Conservation (phyloP, 2,329 filamentous ascomycete genomes). For the Colletotrichum cuscutae region DNA sequence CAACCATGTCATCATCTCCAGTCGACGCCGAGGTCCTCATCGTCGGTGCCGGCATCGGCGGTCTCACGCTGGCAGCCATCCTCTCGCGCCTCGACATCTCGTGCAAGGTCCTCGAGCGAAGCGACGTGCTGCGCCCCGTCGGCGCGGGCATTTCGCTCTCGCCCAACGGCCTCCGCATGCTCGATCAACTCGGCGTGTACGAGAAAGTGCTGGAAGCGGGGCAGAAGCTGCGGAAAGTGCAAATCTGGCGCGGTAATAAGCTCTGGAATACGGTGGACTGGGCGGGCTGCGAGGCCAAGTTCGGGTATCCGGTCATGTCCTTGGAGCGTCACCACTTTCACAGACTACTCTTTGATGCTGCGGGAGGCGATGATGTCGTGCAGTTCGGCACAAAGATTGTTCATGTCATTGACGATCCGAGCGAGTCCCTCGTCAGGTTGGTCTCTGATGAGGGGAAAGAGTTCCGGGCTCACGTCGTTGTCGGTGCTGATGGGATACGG, state of each 20-base stretch:
- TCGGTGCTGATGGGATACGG: background rate
- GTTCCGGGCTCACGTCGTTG: background rate
- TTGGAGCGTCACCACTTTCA: background rate
- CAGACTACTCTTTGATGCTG: background rate
- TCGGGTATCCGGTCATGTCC: background rate
- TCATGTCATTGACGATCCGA: background rate
- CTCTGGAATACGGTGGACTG: background rate
- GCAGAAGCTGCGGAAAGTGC: background rate
- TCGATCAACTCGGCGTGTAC: conserved; percentile 37
- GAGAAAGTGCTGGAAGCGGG: background rate
- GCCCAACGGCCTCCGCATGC: conserved; percentile 34
- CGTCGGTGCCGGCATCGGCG: conserved; percentile 37
- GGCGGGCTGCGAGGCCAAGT: background rate
- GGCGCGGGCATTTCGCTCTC: conserved; percentile 37
- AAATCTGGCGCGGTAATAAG: background rate
- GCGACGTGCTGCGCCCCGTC: conserved; percentile 26
- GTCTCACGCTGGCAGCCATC: conserved; percentile 36
- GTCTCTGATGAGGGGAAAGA: background rate
- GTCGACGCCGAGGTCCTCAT: conserved; percentile 33
- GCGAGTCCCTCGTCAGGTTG: background rate
- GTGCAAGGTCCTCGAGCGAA: conserved; percentile 35
- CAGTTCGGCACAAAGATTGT: background rate
- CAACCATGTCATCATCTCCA: background rate
- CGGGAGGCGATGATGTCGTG: background rate
- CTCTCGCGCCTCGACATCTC: conserved; percentile 33